Base-by-base conservation (phyloP, 164 flowering plant genomes). In the Nymphaea colorata region DNA sequence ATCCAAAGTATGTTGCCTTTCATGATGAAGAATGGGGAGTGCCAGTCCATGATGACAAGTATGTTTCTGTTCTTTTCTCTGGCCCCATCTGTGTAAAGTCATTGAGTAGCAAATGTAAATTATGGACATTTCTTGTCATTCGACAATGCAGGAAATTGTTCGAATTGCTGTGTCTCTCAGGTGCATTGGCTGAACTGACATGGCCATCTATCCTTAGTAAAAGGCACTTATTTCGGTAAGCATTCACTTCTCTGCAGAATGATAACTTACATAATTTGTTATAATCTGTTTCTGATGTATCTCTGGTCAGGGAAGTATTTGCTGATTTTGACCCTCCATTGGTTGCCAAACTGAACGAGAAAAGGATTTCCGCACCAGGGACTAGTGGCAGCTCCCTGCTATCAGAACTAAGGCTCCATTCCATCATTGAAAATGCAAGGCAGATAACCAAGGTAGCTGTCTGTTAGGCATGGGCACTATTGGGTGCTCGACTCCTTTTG, bases 11-110 rank as follows among this genome's bases (percentile, higher is more conserved):
- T 79, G 83, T 78, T 76, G 80, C 86, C 72, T 89, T 87, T 64
- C 96, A 89, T 66, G 96, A 87, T 67, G 91, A 86, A 77, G 93
- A 89, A 81, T 89, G 96, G 96, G 96, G 96, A 71, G 80, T 86
- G 73, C 89, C 91, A 44, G 85, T 85, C 17, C 93, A 86, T 61
- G 93, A 87, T 74, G 91, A 89, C 77, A 89, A 76, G 96, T 87
- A 81, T 57, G 82, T 76, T 3, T 41, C 41, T 61, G 3, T 7
- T 41, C 42, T 61, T 51, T 10, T 51, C 3, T 51, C 0, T 25
- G 36, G 36, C 36, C 8, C 14, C 12, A 51, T 51, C 14, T 15
- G 14, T 51, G 57, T 15, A 51, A 51, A 51, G 8, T 5, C 8
- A 51, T 51, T 51, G 57, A 51, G 4, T 15, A 51, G 8, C 57